These are phyloP conservation scores for Naganishia cerealis DNA, from an alignment of 1,284 basidiomycete species.

Conservation along the genomic window DNA sequence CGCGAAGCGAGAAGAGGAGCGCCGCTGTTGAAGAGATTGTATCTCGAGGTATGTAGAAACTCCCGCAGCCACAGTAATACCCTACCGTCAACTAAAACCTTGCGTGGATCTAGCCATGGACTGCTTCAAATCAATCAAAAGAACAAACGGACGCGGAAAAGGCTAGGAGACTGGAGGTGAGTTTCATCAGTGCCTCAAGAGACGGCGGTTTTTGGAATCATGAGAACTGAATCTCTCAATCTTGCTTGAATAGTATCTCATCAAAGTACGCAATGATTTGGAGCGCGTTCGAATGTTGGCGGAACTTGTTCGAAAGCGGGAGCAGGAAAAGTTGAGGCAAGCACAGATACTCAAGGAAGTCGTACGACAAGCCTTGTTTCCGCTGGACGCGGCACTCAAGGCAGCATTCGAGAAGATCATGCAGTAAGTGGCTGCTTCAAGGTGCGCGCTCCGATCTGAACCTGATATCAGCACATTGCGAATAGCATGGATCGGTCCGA, in stretches of 20 bases:
- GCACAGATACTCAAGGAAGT: conserved; percentile 69
- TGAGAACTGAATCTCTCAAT: neutral
- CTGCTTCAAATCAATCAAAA: conserved; percentile 68
- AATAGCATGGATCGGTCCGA: conserved; percentile 70
- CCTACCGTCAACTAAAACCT: neutral
- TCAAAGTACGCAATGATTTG: conserved; percentile 73
- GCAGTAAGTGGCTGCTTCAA: conserved; percentile 58
- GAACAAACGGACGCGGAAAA: conserved; percentile 80
- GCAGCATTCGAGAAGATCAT: conserved; percentile 69
- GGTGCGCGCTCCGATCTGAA: conserved; percentile 12
- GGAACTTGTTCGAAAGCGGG: conserved; percentile 74
- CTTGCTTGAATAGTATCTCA: conserved; percentile 61
- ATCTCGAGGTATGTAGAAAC: conserved; percentile 67
- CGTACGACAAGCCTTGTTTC: conserved; percentile 66
- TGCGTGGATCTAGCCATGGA: conserved; percentile 71
- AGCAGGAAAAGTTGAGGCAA: conserved; percentile 76
- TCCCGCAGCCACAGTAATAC: neutral
- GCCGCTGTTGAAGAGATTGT: conserved; percentile 85
- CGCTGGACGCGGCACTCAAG: conserved; percentile 65
- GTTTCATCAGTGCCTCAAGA: conserved; percentile 26
- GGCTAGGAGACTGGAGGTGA: conserved; percentile 75
- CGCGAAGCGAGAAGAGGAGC: conserved; percentile 89
- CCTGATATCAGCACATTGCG: conserved; percentile 28
- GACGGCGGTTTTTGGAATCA: neutral
- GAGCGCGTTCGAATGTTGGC: conserved; percentile 71